Base-by-base conservation (phyloP, 2,329 filamentous ascomycete genomes). In the Phialocephala sp. region DNA sequence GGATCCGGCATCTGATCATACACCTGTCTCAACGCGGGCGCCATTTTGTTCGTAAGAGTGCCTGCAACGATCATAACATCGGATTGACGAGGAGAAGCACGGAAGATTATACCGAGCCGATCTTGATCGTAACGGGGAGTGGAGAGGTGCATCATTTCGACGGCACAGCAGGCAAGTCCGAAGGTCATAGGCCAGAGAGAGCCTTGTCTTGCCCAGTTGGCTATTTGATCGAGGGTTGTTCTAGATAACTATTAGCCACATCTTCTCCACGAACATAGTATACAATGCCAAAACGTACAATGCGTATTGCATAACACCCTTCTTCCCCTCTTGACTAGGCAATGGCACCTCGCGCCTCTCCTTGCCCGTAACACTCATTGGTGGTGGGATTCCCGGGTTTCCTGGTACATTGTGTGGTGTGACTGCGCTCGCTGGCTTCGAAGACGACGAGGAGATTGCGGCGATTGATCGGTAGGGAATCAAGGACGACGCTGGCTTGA, bases 1-100 rank as follows among this genome's bases (percentile, higher is more conserved):
- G 93, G 93, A 37, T 97, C 93, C 36, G 93, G 92, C 93, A 97
- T 97, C 83, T 97, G 93, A 79, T 97, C 93, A 82, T 97, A 97
- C 68, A 96, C 90, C 81, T 95, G 92, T 79, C 93, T 86, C 76
- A 97, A 82, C 39, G 93, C 93, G 1, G 93, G 92, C 0, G 92
- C 93, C 93, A 97, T 97, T 84, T 97, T 97, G 85, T 97, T 97
- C 73, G 92, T 96, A 68, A 97, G 86, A 36, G 93, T 97, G 66
- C 93, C 93, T 32, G 93, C 93, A 24, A 97, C 93, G 74, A 97
- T 95, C 92, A 97, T 95, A 71, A 96, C 90, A 79, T 97, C 93
- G 67, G 92, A 91, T 79, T 96, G 92, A 70, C 92, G 89, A 1
- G 92, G 92, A 15, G 91, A 94, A 65, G 92, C 92, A 72, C 92